Evolutionary conservation across 2,329 filamentous ascomycete genomes (phyloP), one percentile per base, ranked within the genome.

Genomic region (Akanthomyces muscarius): DNA sequence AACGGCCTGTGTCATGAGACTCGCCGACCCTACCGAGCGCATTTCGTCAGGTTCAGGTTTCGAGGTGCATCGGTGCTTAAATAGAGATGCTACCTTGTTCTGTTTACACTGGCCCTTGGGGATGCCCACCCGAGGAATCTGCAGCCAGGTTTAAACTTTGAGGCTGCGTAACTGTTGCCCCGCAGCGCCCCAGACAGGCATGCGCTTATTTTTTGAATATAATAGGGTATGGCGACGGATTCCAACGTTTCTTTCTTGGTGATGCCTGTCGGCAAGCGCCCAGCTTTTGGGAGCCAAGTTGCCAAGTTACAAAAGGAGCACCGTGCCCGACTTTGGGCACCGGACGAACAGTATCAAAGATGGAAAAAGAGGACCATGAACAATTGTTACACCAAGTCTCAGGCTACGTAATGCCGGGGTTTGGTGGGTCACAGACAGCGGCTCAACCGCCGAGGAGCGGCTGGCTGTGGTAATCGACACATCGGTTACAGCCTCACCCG

Each of bases 161-260:
- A 50, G 45, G 44, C 44, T 41, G 55, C 55, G 45, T 41, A 21
- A 23, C 56, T 18, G 44, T 38, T 48, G 56, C 56, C 56, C 56
- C 56, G 56, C 56, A 59, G 45, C 30, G 16, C 5, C 33, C 44
- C 16, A 1, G 23, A 58, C 28, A 38, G 42, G 44, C 38, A 48
- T 58, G 55, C 44, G 30, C 44, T 58, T 58, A 58, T 41, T 48
- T 41, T 28, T 5, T 58, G 30, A 14, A n/a, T 38, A 38, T n/a
- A 41, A 58, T 21, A 5, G 13, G 30, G 5, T 18, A 18, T 10
- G 8, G 30, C 7, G 16, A 16, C 11, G 1, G 21, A 21, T 21
- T 21, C 21, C 21, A 21, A 21, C 21, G 21, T 21, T 21, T 52
- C 30, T 48, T 21, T 13, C 21, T 14, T 13, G 21, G 10, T 21